A percentile compares a stretch with the other conserved stretches of the same genome.
Conservation (phyloP, 202 grass and related monocot species). For the Schoenoplectus tabernaemontani region DNA sequence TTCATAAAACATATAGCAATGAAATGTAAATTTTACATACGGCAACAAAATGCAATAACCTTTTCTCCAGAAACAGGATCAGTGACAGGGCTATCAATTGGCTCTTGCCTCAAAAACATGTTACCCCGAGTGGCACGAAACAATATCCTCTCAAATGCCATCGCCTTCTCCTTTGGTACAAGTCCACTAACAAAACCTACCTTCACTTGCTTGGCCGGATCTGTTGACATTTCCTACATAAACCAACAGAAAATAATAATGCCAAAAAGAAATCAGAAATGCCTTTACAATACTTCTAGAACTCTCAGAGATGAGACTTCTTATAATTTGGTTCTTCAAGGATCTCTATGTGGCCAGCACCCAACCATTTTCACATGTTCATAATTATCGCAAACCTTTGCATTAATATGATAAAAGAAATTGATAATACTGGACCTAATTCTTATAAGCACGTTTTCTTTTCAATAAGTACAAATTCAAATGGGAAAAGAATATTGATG, state of each 20-base stretch:
- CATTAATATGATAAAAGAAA: too few species aligned
- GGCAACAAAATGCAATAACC: constrained; percentile 36
- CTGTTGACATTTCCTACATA: constrained; percentile 62
- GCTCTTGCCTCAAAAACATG: constrained; percentile 79
- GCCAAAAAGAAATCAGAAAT: neutral
- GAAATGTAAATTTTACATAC: constrained; percentile 23
- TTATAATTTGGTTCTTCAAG: too few species aligned
- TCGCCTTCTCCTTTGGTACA: constrained; percentile 91
- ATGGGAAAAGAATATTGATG: neutral
- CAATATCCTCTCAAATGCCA: constrained; percentile 94
- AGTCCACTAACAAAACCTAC: constrained; percentile 82
- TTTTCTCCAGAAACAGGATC: constrained; percentile 89
- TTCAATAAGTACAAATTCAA: too few species aligned
- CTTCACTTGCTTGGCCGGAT: constrained; percentile 87
- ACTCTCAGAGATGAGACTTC: neutral
- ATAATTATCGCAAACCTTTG: neutral
- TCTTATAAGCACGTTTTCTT: too few species aligned
- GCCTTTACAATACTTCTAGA: neutral
- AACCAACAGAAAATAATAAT: neutral
- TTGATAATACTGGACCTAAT: too few species aligned
- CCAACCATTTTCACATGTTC: neutral
- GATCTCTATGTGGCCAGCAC: neutral
- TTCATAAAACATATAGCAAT: constrained; percentile 13
- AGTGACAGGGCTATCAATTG: constrained; percentile 72
- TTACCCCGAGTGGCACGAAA: constrained; percentile 97